Base-by-base conservation (phyloP, 1,139 yeast genomes). In the Zygosaccharomyces sapae region DNA sequence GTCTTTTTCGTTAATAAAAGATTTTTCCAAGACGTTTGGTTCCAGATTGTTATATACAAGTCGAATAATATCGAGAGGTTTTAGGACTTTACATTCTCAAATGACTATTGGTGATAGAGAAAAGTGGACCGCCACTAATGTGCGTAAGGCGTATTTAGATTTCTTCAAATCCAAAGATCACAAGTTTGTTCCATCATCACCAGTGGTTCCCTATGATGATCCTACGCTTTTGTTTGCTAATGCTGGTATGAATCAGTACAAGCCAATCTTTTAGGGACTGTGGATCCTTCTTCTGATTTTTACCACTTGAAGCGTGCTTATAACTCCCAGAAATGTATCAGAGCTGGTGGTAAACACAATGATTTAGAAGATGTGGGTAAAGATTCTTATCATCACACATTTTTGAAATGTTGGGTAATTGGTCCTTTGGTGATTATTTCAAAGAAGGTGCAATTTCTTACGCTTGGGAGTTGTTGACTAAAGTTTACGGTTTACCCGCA, bases 311-410 rank as follows among this genome's bases (percentile, higher is more conserved):
- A 85, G 66, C 79, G 97, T 61, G 96, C 98, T 40, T 86, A 79
- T 61, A 92, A 92, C 75, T 88, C 97, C 12, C 99, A 92, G 67
- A 92, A 92, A 71, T 92, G 97, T 79, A 90, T 92, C 62, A 83
- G 99, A 73, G 99, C 99, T 36, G 99, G 99, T 69, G 99, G 99
- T 68, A 92, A 92, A 70, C 99, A 92, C 70, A 92, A 92, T 65
- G 99, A 92, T 72, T 79, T 92, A 65, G 99, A 92, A 67, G 99
- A 92, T 69, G 99, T 92, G 41, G 99, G 99, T 54, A 81, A 86
- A 66, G 99, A 92, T 69, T 86, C 95, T 48, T 92, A 92, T 66
- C 99, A 92, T 69, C 99, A 92, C 69, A 92, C 99, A 9, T 92
- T 94, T 65, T 92, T 60, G 99, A 92, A 73, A 92, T 92, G 99